These are phyloP conservation scores for Aspergillus calidoustus DNA, from an alignment of 2,329 filamentous ascomycete species.

Conservation along the genomic window DNA sequence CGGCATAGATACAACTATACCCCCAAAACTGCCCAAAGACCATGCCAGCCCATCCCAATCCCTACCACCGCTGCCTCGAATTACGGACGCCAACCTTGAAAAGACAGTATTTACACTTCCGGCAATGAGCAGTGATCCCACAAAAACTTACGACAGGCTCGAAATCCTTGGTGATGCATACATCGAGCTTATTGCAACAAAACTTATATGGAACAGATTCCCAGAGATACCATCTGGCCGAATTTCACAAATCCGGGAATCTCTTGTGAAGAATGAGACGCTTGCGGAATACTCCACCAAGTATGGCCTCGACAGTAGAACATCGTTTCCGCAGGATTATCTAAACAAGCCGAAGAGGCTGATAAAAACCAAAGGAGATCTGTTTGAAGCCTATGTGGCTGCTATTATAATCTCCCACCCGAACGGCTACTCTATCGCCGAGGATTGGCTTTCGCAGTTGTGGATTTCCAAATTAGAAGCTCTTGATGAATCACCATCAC, in stretches of 20 bases:
- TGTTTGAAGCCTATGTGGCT: constrained; percentile 90
- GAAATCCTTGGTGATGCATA: constrained; percentile 92
- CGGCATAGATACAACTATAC: neutral
- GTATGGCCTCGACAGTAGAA: constrained; percentile 72
- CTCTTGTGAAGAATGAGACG: constrained; percentile 79
- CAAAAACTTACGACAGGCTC: constrained; percentile 73
- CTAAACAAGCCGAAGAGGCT: constrained; percentile 56
- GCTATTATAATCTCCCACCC: constrained; percentile 73
- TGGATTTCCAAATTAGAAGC: constrained; percentile 69
- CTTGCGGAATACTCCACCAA: constrained; percentile 69
- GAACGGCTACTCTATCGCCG: constrained; percentile 64
- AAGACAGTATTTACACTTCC: constrained; percentile 70
- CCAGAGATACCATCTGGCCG: constrained; percentile 67
- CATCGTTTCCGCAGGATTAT: constrained; percentile 60
- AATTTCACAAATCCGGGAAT: constrained; percentile 76
- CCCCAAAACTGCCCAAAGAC: neutral
- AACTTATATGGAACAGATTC: constrained; percentile 76
- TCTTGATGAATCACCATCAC: constrained; percentile 30
- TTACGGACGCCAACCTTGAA: constrained; percentile 64
- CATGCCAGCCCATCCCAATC: neutral
- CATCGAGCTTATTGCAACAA: constrained; percentile 75
- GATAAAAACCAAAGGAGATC: constrained; percentile 78
- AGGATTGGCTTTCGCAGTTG: constrained; percentile 73
- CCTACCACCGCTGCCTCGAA: constrained; percentile 57
- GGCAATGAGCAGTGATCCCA: constrained; percentile 44